These are phyloP conservation scores for Malania oleifera DNA, from an alignment of 164 flowering plant genomes.

Conservation along the genomic window DNA sequence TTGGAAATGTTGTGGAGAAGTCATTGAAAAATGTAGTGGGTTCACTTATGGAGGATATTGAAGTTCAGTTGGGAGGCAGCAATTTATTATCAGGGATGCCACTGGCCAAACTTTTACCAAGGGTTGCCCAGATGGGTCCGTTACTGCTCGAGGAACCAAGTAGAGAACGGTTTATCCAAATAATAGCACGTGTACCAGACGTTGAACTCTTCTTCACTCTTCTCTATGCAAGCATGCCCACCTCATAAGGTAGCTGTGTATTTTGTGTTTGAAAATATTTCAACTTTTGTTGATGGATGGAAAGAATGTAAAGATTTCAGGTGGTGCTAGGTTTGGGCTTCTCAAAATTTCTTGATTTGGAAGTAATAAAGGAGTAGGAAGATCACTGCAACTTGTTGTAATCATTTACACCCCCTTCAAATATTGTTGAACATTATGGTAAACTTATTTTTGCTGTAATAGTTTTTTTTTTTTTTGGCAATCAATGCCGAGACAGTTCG, in stretches of 20 bases:
- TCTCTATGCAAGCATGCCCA: conserved; percentile 60
- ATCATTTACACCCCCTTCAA: no score
- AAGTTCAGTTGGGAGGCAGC: conserved; percentile 28
- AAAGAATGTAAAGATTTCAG: neutral
- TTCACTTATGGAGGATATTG: conserved; percentile 47
- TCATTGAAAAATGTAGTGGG: conserved; percentile 53
- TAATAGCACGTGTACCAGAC: conserved; percentile 48
- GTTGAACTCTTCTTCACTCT: conserved; percentile 80
- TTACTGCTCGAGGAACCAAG: conserved; percentile 56
- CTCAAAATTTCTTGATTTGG: conserved; percentile 5
- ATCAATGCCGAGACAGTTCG: no score
- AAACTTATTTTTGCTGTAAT: no score
- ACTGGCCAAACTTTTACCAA: conserved; percentile 67
- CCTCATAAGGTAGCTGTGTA: conserved; percentile 15
- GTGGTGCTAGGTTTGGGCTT: neutral
- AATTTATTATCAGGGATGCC: conserved; percentile 41
- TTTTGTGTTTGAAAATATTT: neutral
- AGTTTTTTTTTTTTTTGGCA: no score
- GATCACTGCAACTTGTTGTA: neutral
- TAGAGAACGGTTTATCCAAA: conserved; percentile 43
- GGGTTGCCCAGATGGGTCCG: conserved; percentile 47
- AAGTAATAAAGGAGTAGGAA: neutral
- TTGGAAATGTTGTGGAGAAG: conserved; percentile 44
- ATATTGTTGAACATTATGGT: no score
- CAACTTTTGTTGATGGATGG: neutral